These are phyloP conservation scores for Quercus ilex DNA, from an alignment of 306 rosid species.

Conservation along the genomic window DNA sequence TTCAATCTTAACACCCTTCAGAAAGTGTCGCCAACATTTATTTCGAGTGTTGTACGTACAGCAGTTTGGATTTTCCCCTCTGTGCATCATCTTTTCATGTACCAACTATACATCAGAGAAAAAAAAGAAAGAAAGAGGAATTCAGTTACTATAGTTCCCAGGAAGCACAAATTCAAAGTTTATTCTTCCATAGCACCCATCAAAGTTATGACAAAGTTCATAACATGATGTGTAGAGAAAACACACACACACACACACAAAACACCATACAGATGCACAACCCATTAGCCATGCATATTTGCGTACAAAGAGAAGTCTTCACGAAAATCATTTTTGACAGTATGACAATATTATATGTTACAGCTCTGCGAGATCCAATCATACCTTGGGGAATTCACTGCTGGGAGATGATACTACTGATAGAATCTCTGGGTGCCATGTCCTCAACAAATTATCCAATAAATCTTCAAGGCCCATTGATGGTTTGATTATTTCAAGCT, in stretches of 20 bases:
- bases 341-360: not conserved
- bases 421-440: slow-evolving; percentile 33
- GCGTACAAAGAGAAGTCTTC: not conserved
- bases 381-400: slow-evolving; percentile 35
- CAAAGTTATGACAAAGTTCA: not conserved
- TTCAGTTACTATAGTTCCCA: slow-evolving; percentile 3
- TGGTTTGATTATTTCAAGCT: slow-evolving; percentile 29
- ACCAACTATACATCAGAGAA: slow-evolving; percentile 21
- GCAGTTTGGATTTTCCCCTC: slow-evolving; percentile 38
- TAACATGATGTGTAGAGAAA: not conserved
- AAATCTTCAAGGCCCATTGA: slow-evolving; percentile 17
- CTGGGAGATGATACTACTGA: slow-evolving; percentile 24
- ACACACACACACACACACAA: not conserved
- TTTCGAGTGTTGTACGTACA: slow-evolving; percentile 31
- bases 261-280: not conserved
- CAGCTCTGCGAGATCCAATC: not conserved
- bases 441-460: slow-evolving; percentile 23
- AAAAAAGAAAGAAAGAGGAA: not conserved
- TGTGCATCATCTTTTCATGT: slow-evolving; percentile 24
- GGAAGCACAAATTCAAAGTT: slow-evolving; percentile 7
- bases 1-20: slow-evolving; percentile 36
- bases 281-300: too few species aligned
- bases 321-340: not conserved
- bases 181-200: not conserved
- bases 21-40: slow-evolving; percentile 61